phyloP scores from a whole-genome alignment of 1,284 basidiomycete species.

The Pterulicium gracile region DNA sequence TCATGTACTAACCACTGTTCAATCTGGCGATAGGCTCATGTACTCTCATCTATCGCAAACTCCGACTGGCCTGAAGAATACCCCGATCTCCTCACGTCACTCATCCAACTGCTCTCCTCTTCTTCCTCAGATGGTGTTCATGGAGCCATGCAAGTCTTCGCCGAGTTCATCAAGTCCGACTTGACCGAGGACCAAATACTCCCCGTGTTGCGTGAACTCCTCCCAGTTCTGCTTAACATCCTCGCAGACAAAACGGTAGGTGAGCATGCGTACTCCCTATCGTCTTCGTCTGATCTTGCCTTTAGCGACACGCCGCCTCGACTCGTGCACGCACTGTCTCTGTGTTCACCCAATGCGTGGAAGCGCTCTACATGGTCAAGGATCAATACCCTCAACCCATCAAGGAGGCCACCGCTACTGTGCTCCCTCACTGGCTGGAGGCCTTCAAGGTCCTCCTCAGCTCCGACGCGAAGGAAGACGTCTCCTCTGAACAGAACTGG shows the following conservation, averaged over 20 bases:
- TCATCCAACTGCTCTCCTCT: slow-evolving; percentile 69
- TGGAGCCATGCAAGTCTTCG: slow-evolving; percentile 91
- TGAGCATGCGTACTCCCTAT: slow-evolving; percentile 4
- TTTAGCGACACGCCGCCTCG: slow-evolving; percentile 57
- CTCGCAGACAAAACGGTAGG: slow-evolving; percentile 65
- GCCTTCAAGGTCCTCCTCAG: slow-evolving; percentile 75
- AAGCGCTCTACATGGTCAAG: slow-evolving; percentile 89
- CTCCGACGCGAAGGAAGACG: slow-evolving; percentile 51
- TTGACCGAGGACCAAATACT: slow-evolving; percentile 88
- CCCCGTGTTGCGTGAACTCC: slow-evolving; percentile 73
- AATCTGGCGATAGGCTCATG: slow-evolving; percentile 52
- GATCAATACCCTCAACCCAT: slow-evolving; percentile 83
- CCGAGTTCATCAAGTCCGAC: slow-evolving; percentile 86
- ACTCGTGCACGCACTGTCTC: slow-evolving; percentile 80
- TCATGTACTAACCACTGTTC: slow-evolving; percentile 3
- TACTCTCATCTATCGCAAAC: slow-evolving; percentile 75
- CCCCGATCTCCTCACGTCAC: slow-evolving; percentile 63
- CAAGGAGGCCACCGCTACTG: slow-evolving; percentile 69
- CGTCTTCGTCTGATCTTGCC: neutral
- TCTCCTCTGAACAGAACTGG: slow-evolving; percentile 50
- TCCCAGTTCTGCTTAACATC: slow-evolving; percentile 80
- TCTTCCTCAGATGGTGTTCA: slow-evolving; percentile 69
- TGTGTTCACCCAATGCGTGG: slow-evolving; percentile 87
- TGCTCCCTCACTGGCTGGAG: slow-evolving; percentile 84
- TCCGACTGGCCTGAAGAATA: slow-evolving; percentile 95